Percentiles rank a stretch among this genome's conserved stretches.
Evolutionary conservation across 2,329 filamentous ascomycete genomes (phyloP).

Genomic region (Polytolypa hystricis): DNA sequence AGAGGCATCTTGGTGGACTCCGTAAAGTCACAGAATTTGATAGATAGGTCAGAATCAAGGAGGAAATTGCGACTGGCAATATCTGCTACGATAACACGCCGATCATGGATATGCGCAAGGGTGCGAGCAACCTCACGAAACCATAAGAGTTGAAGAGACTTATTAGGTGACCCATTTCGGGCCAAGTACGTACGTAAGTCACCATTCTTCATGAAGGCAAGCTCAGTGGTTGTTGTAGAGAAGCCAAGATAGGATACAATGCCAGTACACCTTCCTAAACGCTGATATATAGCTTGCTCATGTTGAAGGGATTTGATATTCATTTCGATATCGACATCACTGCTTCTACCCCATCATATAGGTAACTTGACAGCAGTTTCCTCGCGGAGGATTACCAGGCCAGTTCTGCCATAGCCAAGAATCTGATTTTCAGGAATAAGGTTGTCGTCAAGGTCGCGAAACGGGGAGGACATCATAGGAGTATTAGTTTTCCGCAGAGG

Average conservation of each 20-base stretch:
- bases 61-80: slow-evolving; percentile 21
- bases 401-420: slow-evolving; percentile 8
- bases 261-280: slow-evolving; percentile 4
- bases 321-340: slow-evolving; percentile 4
- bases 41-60: slow-evolving; percentile 13
- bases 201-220: slow-evolving; percentile 18
- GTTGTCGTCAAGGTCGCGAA: not conserved
- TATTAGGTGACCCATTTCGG: slow-evolving; percentile 11
- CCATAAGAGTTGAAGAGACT: slow-evolving; percentile 16
- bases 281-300: slow-evolving; percentile 6
- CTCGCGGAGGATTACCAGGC: slow-evolving; percentile 4
- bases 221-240: slow-evolving; percentile 4
- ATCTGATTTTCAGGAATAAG: slow-evolving; percentile 3
- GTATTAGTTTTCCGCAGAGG: too few species aligned
- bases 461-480: not conserved
- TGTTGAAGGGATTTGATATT: slow-evolving; percentile 3
- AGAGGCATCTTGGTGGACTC: slow-evolving; percentile 8
- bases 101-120: slow-evolving; percentile 16
- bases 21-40: slow-evolving; percentile 15
- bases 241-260: slow-evolving; percentile 4
- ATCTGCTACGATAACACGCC: slow-evolving; percentile 18
- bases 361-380: slow-evolving; percentile 6
- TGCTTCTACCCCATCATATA: slow-evolving; percentile 2
- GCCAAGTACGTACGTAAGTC: slow-evolving; percentile 17
- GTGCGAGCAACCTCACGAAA: slow-evolving; percentile 16